phyloP scores from a whole-genome alignment of 495 filamentous ascomycete species.

The Penicillium waksmanii region DNA sequence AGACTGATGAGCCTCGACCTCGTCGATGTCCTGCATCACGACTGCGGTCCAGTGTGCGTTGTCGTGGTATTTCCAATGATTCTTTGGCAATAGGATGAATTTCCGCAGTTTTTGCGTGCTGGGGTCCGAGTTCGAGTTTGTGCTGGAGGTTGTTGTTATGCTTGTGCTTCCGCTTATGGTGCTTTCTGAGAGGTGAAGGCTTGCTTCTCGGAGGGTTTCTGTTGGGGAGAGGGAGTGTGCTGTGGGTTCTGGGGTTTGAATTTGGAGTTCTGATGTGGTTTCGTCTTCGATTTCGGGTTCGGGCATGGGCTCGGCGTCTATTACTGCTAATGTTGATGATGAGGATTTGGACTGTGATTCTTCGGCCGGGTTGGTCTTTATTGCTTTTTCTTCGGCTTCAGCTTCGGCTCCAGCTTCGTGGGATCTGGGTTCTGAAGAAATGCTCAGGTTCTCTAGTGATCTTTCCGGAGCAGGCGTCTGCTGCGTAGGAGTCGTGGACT shows the following conservation, averaged over 20 bases:
- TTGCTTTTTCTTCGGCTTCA: neutral
- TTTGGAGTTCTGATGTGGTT: neutral
- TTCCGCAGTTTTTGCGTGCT: constrained; percentile 58
- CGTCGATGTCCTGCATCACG: constrained; percentile 80
- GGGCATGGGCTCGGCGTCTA: no score
- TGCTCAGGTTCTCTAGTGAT: neutral
- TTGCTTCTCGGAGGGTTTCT: constrained; percentile 9
- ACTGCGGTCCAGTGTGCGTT: constrained; percentile 77
- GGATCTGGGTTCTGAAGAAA: neutral
- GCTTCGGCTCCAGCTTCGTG: neutral
- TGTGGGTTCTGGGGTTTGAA: constrained; percentile 2
- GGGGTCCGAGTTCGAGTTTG: neutral
- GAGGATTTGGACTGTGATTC: neutral
- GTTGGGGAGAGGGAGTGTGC: constrained; percentile 7
- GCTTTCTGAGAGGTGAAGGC: constrained; percentile 13
- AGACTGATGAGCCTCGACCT: constrained; percentile 83
- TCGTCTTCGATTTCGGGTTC: neutral
- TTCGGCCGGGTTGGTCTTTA: no score
- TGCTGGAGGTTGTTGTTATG: neutral
- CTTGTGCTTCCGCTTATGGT: neutral
- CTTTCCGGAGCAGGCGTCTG: neutral
- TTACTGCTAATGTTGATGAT: neutral
- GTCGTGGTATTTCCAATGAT: constrained; percentile 38
- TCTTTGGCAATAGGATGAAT: constrained; percentile 76
- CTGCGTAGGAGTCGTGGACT: neutral